These are phyloP conservation scores for Claviceps sp. DNA, from an alignment of 2,329 filamentous ascomycete genomes.

Conservation along the genomic window DNA sequence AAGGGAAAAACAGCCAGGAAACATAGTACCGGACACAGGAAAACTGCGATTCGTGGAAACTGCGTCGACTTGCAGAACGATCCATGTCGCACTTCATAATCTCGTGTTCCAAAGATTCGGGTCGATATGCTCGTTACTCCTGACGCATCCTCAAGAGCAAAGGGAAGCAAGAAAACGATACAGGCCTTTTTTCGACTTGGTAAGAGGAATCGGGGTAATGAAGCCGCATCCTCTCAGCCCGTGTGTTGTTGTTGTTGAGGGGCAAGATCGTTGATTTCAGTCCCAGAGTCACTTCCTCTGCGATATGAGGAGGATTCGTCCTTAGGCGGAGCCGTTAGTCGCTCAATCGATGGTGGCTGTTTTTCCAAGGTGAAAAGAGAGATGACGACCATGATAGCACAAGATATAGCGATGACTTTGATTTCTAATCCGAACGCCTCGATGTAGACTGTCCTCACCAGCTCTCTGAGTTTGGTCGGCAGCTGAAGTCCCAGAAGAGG, in stretches of 20 bases:
- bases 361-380: conserved; percentile 32
- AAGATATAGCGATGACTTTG: conserved; percentile 31
- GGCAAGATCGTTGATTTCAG: conserved; percentile 21
- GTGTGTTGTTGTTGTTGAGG: conserved; percentile 10
- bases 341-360: conserved; percentile 23
- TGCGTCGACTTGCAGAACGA: neutral
- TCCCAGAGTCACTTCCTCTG: conserved; percentile 24
- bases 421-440: conserved; percentile 32
- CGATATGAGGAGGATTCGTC: conserved; percentile 15
- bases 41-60: neutral
- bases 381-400: conserved; percentile 28
- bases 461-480: conserved; percentile 17
- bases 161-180: neutral
- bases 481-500: conserved; percentile 26
- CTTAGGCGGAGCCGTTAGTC: conserved; percentile 16
- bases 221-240: neutral
- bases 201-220: neutral
- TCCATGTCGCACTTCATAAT: neutral
- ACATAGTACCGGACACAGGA: neutral
- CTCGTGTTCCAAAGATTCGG: neutral
- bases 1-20: neutral
- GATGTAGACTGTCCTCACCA: conserved; percentile 29
- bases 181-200: neutral
- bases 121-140: neutral
- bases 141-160: neutral